These are phyloP conservation scores for Pyrenochaeta sp. DNA, from an alignment of 2,329 filamentous ascomycete genomes.

Conservation along the genomic window DNA sequence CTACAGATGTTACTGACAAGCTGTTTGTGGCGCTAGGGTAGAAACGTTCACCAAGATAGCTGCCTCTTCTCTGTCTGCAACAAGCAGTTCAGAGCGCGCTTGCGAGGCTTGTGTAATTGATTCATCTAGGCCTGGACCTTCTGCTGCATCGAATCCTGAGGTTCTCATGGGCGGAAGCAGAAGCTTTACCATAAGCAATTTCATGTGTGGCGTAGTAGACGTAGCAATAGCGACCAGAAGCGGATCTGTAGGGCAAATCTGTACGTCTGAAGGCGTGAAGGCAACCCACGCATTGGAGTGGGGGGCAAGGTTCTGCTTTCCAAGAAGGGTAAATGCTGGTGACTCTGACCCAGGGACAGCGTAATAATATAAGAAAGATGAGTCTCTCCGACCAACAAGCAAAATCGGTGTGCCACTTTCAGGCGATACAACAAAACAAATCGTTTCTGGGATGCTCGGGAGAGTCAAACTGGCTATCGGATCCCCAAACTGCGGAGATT, in stretches of 20 bases:
- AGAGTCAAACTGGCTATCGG: slow-evolving; percentile 55
- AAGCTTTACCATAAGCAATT: slow-evolving; percentile 66
- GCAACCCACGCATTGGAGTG: slow-evolving; percentile 71
- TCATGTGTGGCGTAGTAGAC: slow-evolving; percentile 68
- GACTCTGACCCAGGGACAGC: slow-evolving; percentile 34
- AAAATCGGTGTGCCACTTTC: slow-evolving; percentile 58
- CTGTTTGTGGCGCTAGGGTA: slow-evolving; percentile 69
- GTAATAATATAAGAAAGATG: slow-evolving; percentile 67
- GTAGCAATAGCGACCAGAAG: slow-evolving; percentile 67
- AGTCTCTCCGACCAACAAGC: slow-evolving; percentile 65
- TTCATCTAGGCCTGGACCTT: slow-evolving; percentile 9
- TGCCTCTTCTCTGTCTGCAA: slow-evolving; percentile 66
- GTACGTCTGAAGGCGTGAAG: slow-evolving; percentile 67
- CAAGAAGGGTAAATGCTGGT: slow-evolving; percentile 51
- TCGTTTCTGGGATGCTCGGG: slow-evolving; percentile 65
- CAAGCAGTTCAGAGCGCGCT: slow-evolving; percentile 58
- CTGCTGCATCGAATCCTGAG: slow-evolving; percentile 5
- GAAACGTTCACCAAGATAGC: slow-evolving; percentile 68
- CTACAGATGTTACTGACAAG: slow-evolving; percentile 2
- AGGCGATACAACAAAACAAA: slow-evolving; percentile 62
- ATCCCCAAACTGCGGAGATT: slow-evolving; percentile 43
- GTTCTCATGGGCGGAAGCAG: slow-evolving; percentile 56
- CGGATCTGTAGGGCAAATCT: slow-evolving; percentile 63
- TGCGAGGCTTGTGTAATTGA: slow-evolving; percentile 60
- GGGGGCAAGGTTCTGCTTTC: slow-evolving; percentile 68